phyloP scores from a whole-genome alignment of 2,329 filamentous ascomycete species.

The Cladobotryum protrusum region DNA sequence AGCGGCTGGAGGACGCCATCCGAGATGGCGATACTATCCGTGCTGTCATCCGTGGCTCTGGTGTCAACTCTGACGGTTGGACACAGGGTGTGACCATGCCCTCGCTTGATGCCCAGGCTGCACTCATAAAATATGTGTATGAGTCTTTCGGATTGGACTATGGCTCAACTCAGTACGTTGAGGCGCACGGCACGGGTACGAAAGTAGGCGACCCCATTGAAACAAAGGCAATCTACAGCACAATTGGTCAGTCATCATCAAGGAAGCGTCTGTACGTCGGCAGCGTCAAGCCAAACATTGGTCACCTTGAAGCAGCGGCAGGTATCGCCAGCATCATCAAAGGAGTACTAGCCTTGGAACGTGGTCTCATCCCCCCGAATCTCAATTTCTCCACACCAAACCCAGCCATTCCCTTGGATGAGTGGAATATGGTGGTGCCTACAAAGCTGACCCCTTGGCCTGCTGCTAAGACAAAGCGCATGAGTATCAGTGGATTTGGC shows the following conservation, averaged over 20 bases:
- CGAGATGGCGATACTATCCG: conserved; percentile 39
- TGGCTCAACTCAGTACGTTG: too few species aligned
- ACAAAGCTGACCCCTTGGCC: conserved; percentile 26
- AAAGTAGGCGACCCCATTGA: neutral
- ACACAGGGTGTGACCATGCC: conserved; percentile 36
- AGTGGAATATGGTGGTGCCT: conserved; percentile 24
- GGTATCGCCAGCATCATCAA: conserved; percentile 41
- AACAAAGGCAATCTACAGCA: neutral
- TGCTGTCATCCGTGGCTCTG: conserved; percentile 32
- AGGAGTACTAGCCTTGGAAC: conserved; percentile 33
- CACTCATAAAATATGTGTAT: conserved; percentile 27
- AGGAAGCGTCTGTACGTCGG: conserved; percentile 2
- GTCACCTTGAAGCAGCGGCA: conserved; percentile 39
- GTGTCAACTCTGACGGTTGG: conserved; percentile 37
- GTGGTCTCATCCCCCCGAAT: conserved; percentile 32
- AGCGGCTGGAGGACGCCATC: conserved; percentile 40
- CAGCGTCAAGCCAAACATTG: conserved; percentile 32
- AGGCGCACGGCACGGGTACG: too few species aligned
- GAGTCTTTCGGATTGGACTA: conserved; percentile 18
- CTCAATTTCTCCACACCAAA: conserved; percentile 30
- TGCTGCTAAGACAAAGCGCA: conserved; percentile 21
- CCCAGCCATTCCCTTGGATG: conserved; percentile 25
- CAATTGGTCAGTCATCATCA: conserved; percentile 2
- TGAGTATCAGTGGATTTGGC: conserved; percentile 30
- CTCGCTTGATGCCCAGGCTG: conserved; percentile 25